Base-by-base conservation (phyloP, 805 yeast species). In the Metschnikowia proteae region DNA sequence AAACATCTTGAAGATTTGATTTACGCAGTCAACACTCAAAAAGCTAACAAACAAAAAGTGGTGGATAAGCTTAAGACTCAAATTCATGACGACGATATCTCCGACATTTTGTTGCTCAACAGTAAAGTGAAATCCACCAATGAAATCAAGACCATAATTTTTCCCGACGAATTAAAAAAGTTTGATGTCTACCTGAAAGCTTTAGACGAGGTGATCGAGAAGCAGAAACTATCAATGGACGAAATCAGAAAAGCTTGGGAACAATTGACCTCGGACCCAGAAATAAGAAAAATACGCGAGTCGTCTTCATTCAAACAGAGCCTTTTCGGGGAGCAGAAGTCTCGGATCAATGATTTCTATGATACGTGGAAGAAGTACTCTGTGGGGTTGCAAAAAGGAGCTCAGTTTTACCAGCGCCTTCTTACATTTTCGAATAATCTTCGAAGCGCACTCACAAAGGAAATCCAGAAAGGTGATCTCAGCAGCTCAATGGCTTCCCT, bases 71-170 rank as follows among this genome's bases (percentile, higher is more conserved):
- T 92, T 59, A 89, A 89, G 60, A 75, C 72, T 5, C 78, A 79
- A 42, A 82, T 87, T 31, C 94, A 84, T 58, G 74, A 76, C 10
- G 98, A 92, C 66, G 97, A 92, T 61, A 88, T 90, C 43, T 84
- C 96, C 0, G 83, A 84, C 46, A 71, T 84, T 9, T 72, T 92
- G 30, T 78, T 92, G 6, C 70, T 84, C 54, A 84, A 87, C 61
- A 68, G 74, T 51, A 81, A 79, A 51, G 75, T 79, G 38, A 77
- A 75, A 34, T 69, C 81, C 4, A 81, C 80, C 6, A 74, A 78
- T 39, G 90, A 84, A 49, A 73, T 81, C 50, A 76, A 75, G 54
- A 70, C 76, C 7, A 66, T 69, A 30, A 73, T 73, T 13, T 90
- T 91, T 61, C 78, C 81, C 13, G 76, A 79, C 49, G 96, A 89